These are phyloP conservation scores for Cymbopogon citratus DNA, from an alignment of 176 grass and related monocot species.

Conservation along the genomic window DNA sequence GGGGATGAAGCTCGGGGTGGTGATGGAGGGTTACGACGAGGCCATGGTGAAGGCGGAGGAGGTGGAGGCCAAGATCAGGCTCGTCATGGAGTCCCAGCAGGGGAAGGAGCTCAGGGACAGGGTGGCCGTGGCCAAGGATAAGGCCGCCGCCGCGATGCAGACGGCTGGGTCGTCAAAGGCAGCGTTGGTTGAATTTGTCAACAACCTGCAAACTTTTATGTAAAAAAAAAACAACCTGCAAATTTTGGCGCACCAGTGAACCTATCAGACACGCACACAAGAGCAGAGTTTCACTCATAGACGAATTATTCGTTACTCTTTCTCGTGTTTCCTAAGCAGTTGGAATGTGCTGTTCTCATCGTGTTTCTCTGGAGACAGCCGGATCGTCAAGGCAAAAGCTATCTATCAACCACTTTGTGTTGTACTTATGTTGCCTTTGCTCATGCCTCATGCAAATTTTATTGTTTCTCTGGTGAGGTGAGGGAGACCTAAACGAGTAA, in stretches of 20 bases:
- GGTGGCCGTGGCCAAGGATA: not conserved
- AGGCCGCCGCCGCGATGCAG: not conserved
- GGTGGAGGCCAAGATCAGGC: conserved; percentile 19
- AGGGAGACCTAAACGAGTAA: no score
- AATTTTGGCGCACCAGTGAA: not conserved
- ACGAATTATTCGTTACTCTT: not conserved
- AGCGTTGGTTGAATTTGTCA: conserved; percentile 11
- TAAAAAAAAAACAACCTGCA: not conserved
- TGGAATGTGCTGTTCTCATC: not conserved
- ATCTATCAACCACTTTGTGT: no score
- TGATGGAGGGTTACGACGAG: not conserved
- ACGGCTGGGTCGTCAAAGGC: conserved; percentile 16
- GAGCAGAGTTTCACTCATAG: not conserved
- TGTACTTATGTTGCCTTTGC: no score
- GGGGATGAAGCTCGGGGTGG: not conserved
- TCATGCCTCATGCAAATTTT: no score
- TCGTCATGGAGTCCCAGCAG: conserved; percentile 30
- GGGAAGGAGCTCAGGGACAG: conserved; percentile 23
- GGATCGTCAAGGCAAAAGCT: no score
- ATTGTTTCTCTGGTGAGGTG: no score
- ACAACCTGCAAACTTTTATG: not conserved
- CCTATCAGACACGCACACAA: not conserved
- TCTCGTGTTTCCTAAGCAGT: not conserved
- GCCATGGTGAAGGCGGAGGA: conserved; percentile 15
- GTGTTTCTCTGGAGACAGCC: no score